Conservation (phyloP, 2,329 filamentous ascomycete species). For the Mycosphaerella sp. region DNA sequence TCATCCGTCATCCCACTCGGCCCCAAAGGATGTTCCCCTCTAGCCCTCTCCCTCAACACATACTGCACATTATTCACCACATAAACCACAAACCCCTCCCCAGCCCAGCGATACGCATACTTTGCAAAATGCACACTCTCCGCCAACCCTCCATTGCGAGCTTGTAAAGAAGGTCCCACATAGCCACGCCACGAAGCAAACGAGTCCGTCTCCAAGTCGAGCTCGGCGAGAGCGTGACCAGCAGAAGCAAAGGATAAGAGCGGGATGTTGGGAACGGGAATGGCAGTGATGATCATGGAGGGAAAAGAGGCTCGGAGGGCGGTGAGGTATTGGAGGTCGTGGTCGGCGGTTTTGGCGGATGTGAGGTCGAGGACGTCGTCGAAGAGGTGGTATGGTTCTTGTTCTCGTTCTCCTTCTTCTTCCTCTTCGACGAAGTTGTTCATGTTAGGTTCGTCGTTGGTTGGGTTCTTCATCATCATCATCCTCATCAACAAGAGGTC, state of each 20-base stretch:
- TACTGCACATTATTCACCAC: constrained; percentile 35
- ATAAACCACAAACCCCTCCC: constrained; percentile 39
- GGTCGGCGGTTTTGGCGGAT: constrained; percentile 34
- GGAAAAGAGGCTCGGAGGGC: constrained; percentile 35
- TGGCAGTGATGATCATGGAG: constrained; percentile 35
- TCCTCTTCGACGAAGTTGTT: background rate
- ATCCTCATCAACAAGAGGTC: background rate
- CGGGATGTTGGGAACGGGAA: constrained; percentile 35
- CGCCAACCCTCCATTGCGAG: constrained; percentile 32
- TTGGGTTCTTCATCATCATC: background rate
- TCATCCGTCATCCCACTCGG: constrained; percentile 35
- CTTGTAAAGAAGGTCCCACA: constrained; percentile 25
- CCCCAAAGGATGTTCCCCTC: constrained; percentile 31
- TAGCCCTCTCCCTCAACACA: constrained; percentile 35
- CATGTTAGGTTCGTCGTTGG: background rate
- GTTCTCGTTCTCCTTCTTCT: background rate
- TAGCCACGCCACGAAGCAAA: constrained; percentile 37
- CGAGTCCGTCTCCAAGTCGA: constrained; percentile 36
- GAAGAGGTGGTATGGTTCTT: constrained; percentile 30
- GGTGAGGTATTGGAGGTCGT: constrained; percentile 37
- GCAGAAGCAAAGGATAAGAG: constrained; percentile 39
- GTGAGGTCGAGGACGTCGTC: constrained; percentile 33
- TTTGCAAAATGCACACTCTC: constrained; percentile 38
- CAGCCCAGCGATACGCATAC: constrained; percentile 36
- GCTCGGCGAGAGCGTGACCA: constrained; percentile 36